Evolutionary conservation across 495 filamentous ascomycete genomes (phyloP).

Genomic region (Aspergillus asperescens): DNA sequence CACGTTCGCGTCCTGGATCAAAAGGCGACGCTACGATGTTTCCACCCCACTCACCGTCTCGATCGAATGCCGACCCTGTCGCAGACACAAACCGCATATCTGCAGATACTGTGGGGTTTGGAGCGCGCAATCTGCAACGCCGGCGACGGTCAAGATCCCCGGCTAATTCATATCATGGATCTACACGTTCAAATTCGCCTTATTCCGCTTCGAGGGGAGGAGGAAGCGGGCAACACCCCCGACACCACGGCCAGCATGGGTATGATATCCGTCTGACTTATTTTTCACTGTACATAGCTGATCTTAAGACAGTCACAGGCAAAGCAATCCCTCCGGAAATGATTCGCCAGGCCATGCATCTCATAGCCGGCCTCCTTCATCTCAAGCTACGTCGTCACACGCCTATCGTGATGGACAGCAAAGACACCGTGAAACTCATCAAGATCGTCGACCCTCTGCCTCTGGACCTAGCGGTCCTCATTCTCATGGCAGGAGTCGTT

Average conservation of each 20-base stretch:
- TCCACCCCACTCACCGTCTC: slow-evolving; percentile 35
- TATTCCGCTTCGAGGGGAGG: slow-evolving; percentile 52
- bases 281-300: slow-evolving; percentile 18
- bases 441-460: slow-evolving; percentile 38
- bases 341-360: slow-evolving; percentile 50
- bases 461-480: slow-evolving; percentile 30
- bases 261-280: slow-evolving; percentile 33
- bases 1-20: slow-evolving; percentile 22
- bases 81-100: slow-evolving; percentile 22
- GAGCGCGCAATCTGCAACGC: slow-evolving; percentile 27
- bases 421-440: slow-evolving; percentile 51
- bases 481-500: slow-evolving; percentile 41
- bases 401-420: slow-evolving; percentile 52
- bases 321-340: slow-evolving; percentile 43
- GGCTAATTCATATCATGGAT: slow-evolving; percentile 58
- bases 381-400: slow-evolving; percentile 47
- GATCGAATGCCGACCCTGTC: slow-evolving; percentile 34
- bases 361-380: slow-evolving; percentile 49
- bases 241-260: slow-evolving; percentile 56
- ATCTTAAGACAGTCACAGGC: slow-evolving; percentile 29
- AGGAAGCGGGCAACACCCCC: slow-evolving; percentile 48
- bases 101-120: slow-evolving; percentile 24
- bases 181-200: slow-evolving; percentile 62
- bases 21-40: slow-evolving; percentile 28
- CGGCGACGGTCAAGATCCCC: slow-evolving; percentile 36